Conservation (phyloP, 2,329 filamentous ascomycete genomes). For the Scortechinia acanthostroma region DNA sequence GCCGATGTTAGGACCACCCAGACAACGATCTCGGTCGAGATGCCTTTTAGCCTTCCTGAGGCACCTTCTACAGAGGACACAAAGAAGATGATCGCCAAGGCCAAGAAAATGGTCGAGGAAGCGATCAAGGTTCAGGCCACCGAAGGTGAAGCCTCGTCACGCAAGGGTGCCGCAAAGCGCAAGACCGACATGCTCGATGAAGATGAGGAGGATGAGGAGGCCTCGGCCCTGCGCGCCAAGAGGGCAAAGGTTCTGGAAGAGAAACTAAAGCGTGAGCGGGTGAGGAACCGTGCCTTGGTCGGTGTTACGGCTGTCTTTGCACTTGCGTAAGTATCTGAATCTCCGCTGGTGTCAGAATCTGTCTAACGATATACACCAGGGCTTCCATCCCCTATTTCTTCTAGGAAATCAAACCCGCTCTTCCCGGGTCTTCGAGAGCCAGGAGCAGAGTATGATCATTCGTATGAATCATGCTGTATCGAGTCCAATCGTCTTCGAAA, state of each 20-base stretch:
- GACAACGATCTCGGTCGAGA: conserved; percentile 47
- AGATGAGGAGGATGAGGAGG: conserved; percentile 26
- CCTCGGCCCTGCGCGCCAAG: conserved; percentile 37
- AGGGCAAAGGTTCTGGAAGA: conserved; percentile 44
- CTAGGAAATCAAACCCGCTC: no score
- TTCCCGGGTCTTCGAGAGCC: no score
- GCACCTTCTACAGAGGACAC: conserved; percentile 46
- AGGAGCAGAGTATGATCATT: no score
- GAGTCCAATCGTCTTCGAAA: no score
- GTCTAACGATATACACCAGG: not conserved
- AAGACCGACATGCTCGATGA: conserved; percentile 40
- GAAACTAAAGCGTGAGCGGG: conserved; percentile 51
- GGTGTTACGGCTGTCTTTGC: conserved; percentile 51
- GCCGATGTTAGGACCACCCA: conserved; percentile 10
- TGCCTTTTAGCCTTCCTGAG: conserved; percentile 42
- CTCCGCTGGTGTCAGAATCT: not conserved
- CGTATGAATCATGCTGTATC: no score
- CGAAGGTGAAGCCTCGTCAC: conserved; percentile 10
- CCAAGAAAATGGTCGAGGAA: conserved; percentile 47
- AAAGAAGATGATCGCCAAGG: conserved; percentile 48
- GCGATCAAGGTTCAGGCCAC: conserved; percentile 18
- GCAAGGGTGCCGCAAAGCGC: conserved; percentile 30
- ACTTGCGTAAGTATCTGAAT: conserved; percentile 42
- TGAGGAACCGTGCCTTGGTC: conserved; percentile 48
- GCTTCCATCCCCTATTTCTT: conserved; percentile 1